A percentile compares a stretch with the other conserved stretches of the same genome.
These are phyloP conservation scores for Gossypium rotundifolium DNA, from an alignment of 345 rosid genomes.

Conservation along the genomic window DNA sequence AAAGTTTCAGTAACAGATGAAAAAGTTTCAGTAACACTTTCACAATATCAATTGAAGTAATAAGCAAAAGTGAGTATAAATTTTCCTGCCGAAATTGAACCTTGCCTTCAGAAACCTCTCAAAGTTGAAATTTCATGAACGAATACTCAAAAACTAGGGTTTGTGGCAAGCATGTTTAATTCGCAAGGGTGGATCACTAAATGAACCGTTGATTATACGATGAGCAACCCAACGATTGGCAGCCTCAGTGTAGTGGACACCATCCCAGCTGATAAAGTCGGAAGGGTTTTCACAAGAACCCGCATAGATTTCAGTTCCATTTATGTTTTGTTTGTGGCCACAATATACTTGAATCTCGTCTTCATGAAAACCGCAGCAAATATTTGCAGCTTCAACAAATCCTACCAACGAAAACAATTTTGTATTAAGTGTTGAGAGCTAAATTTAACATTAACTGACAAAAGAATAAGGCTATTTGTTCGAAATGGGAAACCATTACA, in stretches of 20 bases:
- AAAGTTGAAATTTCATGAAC: background rate
- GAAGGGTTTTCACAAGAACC: conserved; percentile 49
- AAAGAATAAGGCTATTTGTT: too few species aligned
- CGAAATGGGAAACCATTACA: too few species aligned
- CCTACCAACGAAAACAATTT: conserved; percentile 23
- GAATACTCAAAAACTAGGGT: background rate
- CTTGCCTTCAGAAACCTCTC: too few species aligned
- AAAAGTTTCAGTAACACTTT: too few species aligned
- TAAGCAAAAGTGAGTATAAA: too few species aligned
- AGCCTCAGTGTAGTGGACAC: conserved; percentile 50
- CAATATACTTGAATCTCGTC: conserved; percentile 56
- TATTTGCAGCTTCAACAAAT: conserved; percentile 44
- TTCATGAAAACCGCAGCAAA: conserved; percentile 61
- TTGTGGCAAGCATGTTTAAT: conserved; percentile 21
- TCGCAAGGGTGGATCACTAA: conserved; percentile 61
- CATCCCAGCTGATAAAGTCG: conserved; percentile 46
- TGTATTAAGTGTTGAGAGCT: too few species aligned
- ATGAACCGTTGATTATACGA: conserved; percentile 54
- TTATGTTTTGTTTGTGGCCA: conserved; percentile 38
- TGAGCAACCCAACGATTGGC: conserved; percentile 68
- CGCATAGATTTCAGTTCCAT: conserved; percentile 35
- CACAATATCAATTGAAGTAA: too few species aligned
- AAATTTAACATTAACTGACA: background rate
- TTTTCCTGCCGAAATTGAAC: too few species aligned
- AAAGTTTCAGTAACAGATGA: too few species aligned